phyloP scores from a whole-genome alignment of 148 eudicot genomes.

The Linanthus parryae region DNA sequence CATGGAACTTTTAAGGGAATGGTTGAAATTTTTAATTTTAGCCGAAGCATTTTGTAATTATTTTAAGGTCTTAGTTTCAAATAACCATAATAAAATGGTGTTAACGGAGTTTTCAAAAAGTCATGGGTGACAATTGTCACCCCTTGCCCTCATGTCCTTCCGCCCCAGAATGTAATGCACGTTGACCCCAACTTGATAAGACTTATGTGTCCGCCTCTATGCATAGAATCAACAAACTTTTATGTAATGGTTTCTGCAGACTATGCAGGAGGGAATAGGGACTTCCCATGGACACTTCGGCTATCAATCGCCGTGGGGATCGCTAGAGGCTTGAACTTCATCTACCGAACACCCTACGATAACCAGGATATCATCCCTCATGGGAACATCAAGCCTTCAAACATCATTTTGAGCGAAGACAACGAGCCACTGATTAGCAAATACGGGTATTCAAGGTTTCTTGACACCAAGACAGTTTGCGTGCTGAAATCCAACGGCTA shows the following conservation, averaged over 20 bases:
- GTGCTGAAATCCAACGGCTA: constrained; percentile 16
- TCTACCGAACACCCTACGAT: constrained; percentile 10
- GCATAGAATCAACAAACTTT: too few relatives aligned
- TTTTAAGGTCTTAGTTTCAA: too few relatives aligned
- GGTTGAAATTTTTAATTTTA: too few relatives aligned
- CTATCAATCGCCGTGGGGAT: constrained; percentile 29
- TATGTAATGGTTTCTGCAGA: constrained; percentile 13
- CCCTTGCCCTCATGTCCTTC: too few relatives aligned
- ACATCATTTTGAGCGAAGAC: constrained; percentile 21
- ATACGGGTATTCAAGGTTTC: constrained; percentile 25
- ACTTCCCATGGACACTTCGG: constrained; percentile 26
- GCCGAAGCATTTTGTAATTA: too few relatives aligned
- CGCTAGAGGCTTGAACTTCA: constrained; percentile 28
- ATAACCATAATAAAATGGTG: too few relatives aligned
- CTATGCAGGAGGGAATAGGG: constrained; percentile 18
- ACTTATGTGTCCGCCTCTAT: too few relatives aligned
- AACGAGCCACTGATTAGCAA: constrained; percentile 30
- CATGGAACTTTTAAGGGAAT: too few relatives aligned
- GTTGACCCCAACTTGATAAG: too few relatives aligned
- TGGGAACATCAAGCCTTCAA: constrained; percentile 37
- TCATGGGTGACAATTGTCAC: too few relatives aligned
- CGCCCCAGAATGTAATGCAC: too few relatives aligned
- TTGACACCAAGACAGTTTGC: constrained; percentile 15
- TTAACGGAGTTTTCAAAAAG: too few relatives aligned
- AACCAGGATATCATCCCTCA: constrained; percentile 25